Conservation (phyloP, 345 rosid species). For the Barbarea vulgaris region DNA sequence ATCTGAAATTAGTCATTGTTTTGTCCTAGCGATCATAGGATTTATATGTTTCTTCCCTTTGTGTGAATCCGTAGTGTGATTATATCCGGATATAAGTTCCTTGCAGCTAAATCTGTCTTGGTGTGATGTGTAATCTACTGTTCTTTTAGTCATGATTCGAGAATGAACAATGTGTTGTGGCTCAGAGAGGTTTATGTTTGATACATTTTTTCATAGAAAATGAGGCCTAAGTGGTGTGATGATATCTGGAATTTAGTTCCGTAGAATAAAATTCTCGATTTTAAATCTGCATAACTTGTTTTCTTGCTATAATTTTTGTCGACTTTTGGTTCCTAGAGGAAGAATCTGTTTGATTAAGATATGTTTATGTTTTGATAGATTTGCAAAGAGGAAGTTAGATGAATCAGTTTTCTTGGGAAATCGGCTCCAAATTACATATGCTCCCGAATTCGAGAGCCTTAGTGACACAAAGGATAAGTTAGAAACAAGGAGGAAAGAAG, state of each 20-base stretch:
- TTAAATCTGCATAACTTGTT: not conserved
- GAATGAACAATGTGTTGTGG: not conserved
- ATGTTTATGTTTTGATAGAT: conserved; percentile 46
- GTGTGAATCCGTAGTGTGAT: not conserved
- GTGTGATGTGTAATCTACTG: not conserved
- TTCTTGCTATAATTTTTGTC: conserved; percentile 3
- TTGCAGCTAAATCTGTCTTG: not conserved
- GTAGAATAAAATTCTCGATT: not conserved
- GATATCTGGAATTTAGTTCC: not conserved
- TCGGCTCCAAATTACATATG: conserved; percentile 70
- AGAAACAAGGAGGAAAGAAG: conserved; percentile 80
- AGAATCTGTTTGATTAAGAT: not conserved
- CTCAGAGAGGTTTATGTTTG: not conserved
- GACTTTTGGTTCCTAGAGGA: not conserved
- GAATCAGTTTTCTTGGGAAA: conserved; percentile 78
- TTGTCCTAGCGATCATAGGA: no score
- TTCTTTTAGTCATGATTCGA: not conserved
- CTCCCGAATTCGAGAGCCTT: conserved; percentile 74
- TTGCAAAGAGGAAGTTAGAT: conserved; percentile 90
- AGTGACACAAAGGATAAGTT: conserved; percentile 76
- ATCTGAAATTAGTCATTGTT: no score
- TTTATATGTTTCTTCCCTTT: not conserved
- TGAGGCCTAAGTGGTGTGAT: not conserved
- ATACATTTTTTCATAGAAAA: not conserved
- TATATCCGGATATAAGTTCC: not conserved